Conservation (phyloP, 805 yeast species). For the Candida succiphila region DNA sequence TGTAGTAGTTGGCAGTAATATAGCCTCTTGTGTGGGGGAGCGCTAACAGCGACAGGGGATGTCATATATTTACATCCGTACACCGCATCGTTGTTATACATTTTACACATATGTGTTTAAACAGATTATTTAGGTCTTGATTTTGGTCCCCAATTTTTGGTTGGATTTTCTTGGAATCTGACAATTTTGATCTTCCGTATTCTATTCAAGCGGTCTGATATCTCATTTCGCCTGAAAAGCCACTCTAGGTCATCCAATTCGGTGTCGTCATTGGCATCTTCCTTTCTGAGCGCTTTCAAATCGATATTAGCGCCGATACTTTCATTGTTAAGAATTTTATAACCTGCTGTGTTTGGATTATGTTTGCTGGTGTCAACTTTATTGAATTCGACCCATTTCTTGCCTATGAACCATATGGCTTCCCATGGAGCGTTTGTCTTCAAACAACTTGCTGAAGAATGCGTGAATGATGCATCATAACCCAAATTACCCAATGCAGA, state of each 20-base stretch:
- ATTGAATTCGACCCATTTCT: slow-evolving; percentile 46
- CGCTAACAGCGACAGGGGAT: too few relatives aligned
- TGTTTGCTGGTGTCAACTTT: slow-evolving; percentile 30
- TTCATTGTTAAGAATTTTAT: slow-evolving; percentile 39
- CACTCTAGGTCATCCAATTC: slow-evolving; percentile 19
- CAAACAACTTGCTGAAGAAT: slow-evolving; percentile 75
- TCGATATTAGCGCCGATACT: slow-evolving; percentile 23
- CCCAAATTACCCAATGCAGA: slow-evolving; percentile 84
- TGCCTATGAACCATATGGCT: slow-evolving; percentile 62
- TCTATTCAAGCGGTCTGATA: slow-evolving; percentile 45
- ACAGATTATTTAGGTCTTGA: slow-evolving; percentile 45
- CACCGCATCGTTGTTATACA: neutral
- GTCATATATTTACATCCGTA: too few relatives aligned
- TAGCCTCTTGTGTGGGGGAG: too few relatives aligned
- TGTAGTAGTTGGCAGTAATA: too few relatives aligned
- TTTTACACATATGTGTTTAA: neutral
- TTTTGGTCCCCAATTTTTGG: slow-evolving; percentile 91
- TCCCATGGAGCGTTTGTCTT: slow-evolving; percentile 90
- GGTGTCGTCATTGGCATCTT: slow-evolving; percentile 13
- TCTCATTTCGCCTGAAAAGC: slow-evolving; percentile 53
- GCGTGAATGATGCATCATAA: slow-evolving; percentile 75
- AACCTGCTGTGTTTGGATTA: slow-evolving; percentile 47
- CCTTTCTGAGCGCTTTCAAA: slow-evolving; percentile 15
- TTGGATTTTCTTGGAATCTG: slow-evolving; percentile 86
- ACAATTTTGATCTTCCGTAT: slow-evolving; percentile 73